Evolutionary conservation across 257 asterid species (phyloP), one percentile per base, ranked within the genome.

Genomic region (Ophiorrhiza pumila): DNA sequence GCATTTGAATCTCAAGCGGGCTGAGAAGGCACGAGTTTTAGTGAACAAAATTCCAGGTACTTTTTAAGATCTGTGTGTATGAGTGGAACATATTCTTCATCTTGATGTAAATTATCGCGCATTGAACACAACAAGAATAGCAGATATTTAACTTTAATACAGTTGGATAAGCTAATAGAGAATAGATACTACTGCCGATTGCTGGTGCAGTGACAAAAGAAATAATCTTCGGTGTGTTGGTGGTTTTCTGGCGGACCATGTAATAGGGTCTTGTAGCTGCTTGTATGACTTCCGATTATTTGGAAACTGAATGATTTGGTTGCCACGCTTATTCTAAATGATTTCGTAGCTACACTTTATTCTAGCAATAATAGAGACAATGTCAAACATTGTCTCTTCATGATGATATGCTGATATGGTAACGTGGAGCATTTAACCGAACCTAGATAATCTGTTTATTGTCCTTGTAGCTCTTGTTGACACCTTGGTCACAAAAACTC

Each of bases 381-480:
- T 13, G 17, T 34, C 69, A 35, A 9, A 23, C 18, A 15, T 52
- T 1, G 20, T 56, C 34, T 31, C 4, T 63, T 73, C 27, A 23
- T 15, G 7, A 68, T 50, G 35, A 9, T 20, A 20, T 49, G 25
- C 23, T 49, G 12, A 17, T 34, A 41, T 22, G n/a, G 8, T 46
- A 29, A 17, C 20, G 27, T 29, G 2, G 46, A 61, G 29, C 3
- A 50, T 31, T 23, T 34, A 23, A 3, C 18, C 2, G 5, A 23
- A 27, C 14, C 43, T 74, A 4, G 31, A 9, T 11, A 22, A 53
- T 55, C 8, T 49, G 34, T 64, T 35, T 55, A 27, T 80, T 71
- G 43, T 70, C n/a, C 39, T 7, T 87, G 88, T 81, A 95, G 99
- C 94, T 73, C 96, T 92, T 60, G 97, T 95, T 62, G 99, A 95